A percentile compares a stretch with the other conserved stretches of the same genome.
Evolutionary conservation across 352 stramenopile species (phyloP).

Genomic region (Phytopythium sindhum): DNA sequence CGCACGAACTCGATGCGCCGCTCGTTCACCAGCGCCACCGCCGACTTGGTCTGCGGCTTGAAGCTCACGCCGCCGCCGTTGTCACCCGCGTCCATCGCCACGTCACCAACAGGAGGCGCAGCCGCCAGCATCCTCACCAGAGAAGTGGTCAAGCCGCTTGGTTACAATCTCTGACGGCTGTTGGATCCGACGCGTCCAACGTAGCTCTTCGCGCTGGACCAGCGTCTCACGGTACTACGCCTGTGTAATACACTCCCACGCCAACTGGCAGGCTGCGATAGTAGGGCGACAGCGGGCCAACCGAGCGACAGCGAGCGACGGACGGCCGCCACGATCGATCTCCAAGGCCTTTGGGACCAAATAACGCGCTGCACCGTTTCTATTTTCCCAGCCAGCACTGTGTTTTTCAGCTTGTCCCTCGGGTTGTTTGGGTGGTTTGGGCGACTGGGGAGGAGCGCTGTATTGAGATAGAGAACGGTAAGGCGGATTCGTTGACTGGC

Average conservation of each 20-base stretch:
- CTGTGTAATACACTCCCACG: too few species aligned
- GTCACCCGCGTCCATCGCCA: slow-evolving; percentile 5
- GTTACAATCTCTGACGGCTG: background rate
- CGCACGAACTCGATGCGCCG: slow-evolving; percentile 80
- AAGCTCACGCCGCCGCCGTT: slow-evolving; percentile 16
- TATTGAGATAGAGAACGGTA: background rate
- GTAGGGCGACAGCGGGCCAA: too few species aligned
- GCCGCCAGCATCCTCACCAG: slow-evolving; percentile 19
- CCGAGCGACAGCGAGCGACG: too few species aligned
- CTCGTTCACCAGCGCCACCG: slow-evolving; percentile 72
- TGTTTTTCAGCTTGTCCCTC: too few species aligned
- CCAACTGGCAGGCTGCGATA: too few species aligned
- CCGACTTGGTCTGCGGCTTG: slow-evolving; percentile 68
- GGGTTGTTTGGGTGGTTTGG: background rate
- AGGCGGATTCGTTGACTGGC: background rate
- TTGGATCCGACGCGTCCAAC: slow-evolving; percentile 4
- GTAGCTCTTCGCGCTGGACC: background rate
- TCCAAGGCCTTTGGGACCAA: too few species aligned
- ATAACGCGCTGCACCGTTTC: too few species aligned
- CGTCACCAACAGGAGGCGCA: slow-evolving; percentile 10
- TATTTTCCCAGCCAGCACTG: too few species aligned
- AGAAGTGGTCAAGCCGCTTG: background rate
- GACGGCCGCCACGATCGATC: too few species aligned
- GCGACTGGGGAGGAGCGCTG: background rate
- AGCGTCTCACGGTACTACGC: too few species aligned